These are phyloP conservation scores for Phialocephala subalpina DNA, from an alignment of 2,329 filamentous ascomycete species.

Conservation along the genomic window DNA sequence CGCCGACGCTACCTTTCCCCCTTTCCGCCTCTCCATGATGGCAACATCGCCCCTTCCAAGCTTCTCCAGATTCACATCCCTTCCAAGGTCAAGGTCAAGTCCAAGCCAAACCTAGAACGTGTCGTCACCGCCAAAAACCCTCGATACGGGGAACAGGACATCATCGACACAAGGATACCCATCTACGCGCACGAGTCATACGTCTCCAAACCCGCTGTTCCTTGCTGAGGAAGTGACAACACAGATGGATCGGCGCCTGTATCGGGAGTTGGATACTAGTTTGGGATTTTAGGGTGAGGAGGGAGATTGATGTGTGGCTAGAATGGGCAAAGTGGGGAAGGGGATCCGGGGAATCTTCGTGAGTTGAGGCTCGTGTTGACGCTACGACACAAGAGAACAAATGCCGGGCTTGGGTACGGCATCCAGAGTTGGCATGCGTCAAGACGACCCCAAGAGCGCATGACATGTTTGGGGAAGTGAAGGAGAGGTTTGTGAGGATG, in stretches of 20 bases:
- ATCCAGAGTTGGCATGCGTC: too few relatives aligned
- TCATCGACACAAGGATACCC: too few relatives aligned
- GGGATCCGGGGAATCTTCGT: constrained; percentile 15
- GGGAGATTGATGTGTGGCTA: background rate
- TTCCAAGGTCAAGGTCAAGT: too few relatives aligned
- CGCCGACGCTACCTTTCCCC: background rate
- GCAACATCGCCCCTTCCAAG: too few relatives aligned
- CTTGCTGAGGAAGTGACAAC: background rate
- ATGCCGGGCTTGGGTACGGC: too few relatives aligned
- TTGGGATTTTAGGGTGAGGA: too few relatives aligned
- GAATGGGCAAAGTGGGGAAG: background rate
- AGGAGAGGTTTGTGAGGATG: background rate
- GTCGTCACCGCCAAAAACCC: too few relatives aligned
- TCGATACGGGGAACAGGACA: too few relatives aligned
- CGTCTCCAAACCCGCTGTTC: background rate
- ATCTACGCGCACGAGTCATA: background rate
- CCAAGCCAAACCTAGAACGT: too few relatives aligned
- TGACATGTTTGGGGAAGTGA: too few relatives aligned
- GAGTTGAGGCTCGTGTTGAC: background rate
- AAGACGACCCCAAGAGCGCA: too few relatives aligned
- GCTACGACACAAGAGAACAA: background rate
- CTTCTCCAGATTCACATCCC: too few relatives aligned
- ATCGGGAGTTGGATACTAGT: background rate
- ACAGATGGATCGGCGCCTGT: background rate
- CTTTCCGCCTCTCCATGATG: background rate